phyloP scores from a whole-genome alignment of 2,329 filamentous ascomycete species.

The Cytospora paraplurivora region DNA sequence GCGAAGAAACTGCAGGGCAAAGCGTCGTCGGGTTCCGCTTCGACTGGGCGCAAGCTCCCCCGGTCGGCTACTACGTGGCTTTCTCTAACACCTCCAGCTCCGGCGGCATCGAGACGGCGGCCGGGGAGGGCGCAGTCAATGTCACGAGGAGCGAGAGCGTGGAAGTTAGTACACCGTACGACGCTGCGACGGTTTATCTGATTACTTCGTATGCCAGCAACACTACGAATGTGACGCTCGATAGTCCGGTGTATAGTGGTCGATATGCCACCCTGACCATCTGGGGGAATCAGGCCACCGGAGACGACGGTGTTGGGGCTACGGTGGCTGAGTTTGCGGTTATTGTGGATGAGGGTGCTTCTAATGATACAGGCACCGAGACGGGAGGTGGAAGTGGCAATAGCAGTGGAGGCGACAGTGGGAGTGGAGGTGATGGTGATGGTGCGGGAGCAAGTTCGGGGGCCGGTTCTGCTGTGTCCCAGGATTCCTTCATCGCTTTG shows the following conservation, averaged over 20 bases:
- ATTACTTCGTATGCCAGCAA: constrained; percentile 25
- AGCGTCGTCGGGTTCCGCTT: constrained; percentile 20
- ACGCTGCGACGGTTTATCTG: background rate
- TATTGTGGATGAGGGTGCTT: constrained; percentile 4
- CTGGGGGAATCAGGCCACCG: constrained; percentile 26
- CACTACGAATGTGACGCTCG: constrained; percentile 27
- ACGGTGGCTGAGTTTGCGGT: constrained; percentile 27
- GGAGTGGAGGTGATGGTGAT: background rate
- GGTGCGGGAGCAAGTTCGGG: background rate
- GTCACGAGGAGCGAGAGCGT: constrained; percentile 18
- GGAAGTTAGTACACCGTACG: constrained; percentile 16
- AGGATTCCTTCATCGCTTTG: background rate
- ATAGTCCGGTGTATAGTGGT: constrained; percentile 17
- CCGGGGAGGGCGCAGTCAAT: background rate
- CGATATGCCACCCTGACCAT: constrained; percentile 24
- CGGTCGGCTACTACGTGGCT: constrained; percentile 18
- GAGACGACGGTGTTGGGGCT: constrained; percentile 19
- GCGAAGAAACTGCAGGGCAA: constrained; percentile 8
- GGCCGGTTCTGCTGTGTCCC: background rate
- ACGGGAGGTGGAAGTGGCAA: background rate
- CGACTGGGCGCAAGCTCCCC: constrained; percentile 28
- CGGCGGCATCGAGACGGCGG: background rate
- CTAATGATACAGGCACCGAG: background rate
- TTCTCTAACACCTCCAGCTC: constrained; percentile 17
- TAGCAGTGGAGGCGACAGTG: background rate